Percentiles rank a stretch among this genome's conserved stretches.
These are phyloP conservation scores for Diplodia seriata DNA, from an alignment of 2,329 filamentous ascomycete species.

Conservation along the genomic window DNA sequence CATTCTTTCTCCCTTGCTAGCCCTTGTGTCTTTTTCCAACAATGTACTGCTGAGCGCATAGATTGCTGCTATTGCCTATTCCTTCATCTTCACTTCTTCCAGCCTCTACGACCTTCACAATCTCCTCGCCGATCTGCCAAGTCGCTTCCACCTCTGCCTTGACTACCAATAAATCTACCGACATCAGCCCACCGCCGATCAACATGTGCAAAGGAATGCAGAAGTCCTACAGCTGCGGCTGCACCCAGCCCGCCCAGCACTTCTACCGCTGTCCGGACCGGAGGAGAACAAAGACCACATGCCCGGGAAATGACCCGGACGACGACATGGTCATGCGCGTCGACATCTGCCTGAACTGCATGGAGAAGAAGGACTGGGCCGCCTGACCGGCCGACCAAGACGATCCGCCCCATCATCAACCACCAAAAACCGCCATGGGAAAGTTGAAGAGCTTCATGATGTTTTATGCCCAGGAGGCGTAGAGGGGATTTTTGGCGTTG, in stretches of 20 bases:
- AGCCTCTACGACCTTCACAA: background rate
- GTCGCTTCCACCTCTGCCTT: background rate
- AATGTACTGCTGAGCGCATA: background rate
- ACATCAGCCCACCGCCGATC: background rate
- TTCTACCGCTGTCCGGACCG: background rate
- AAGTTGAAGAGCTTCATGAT: background rate
- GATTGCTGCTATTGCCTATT: background rate
- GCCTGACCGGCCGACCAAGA: background rate
- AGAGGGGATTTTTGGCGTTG: background rate
- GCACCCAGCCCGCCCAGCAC: background rate
- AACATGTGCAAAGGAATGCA: constrained; percentile 18
- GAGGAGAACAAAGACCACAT: background rate
- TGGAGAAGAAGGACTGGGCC: constrained; percentile 5
- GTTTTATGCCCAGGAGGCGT: constrained; percentile 2
- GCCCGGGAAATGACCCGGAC: background rate
- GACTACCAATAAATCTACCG: background rate
- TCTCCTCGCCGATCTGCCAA: background rate
- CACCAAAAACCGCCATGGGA: background rate
- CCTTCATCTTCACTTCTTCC: background rate
- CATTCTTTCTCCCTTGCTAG: background rate
- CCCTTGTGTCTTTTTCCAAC: background rate
- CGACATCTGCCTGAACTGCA: constrained; percentile 5
- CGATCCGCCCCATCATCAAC: background rate
- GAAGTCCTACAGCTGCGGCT: constrained; percentile 7
- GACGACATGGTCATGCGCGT: constrained; percentile 9